A percentile compares a stretch with the other conserved stretches of the same genome.
These are phyloP conservation scores for Chlorella sp. DNA, from an alignment of 139 green algal genomes.

Conservation along the genomic window DNA sequence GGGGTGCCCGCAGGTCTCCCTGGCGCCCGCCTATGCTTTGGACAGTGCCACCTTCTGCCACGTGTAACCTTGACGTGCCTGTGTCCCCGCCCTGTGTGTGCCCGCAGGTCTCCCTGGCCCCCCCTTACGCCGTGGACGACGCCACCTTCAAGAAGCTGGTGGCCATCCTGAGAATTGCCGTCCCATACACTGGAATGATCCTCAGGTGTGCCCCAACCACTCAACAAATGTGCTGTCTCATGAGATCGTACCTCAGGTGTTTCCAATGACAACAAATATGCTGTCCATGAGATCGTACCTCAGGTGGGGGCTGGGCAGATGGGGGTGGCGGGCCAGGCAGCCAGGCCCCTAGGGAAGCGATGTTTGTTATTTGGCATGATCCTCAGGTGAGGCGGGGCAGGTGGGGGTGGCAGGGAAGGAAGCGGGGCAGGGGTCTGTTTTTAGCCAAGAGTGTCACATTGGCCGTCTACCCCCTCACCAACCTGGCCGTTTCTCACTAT, in stretches of 20 bases:
- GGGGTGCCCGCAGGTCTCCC: slow-evolving; percentile 16
- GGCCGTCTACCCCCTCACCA: no score
- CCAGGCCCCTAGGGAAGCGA: no score
- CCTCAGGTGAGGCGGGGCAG: background rate
- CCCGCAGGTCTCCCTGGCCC: slow-evolving; percentile 30
- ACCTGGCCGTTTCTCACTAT: no score
- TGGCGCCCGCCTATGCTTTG: slow-evolving; percentile 47
- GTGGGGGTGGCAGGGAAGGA: background rate
- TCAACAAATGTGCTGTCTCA: slow-evolving; percentile 53
- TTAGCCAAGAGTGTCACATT: no score
- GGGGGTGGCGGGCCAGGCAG: background rate
- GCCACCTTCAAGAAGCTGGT: slow-evolving; percentile 78
- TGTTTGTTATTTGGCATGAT: background rate
- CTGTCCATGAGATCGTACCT: no score
- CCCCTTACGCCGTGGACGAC: slow-evolving; percentile 63
- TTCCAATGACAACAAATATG: no score
- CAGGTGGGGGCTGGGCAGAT: background rate
- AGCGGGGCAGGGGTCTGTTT: background rate
- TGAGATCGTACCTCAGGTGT: no score
- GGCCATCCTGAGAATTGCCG: slow-evolving; percentile 72
- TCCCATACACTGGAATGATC: slow-evolving; percentile 84
- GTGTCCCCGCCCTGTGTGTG: no score
- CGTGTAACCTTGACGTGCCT: no score
- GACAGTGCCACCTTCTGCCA: slow-evolving; percentile 73
- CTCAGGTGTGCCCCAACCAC: slow-evolving; percentile 31